A percentile compares a stretch with the other conserved stretches of the same genome.
These are phyloP conservation scores for Larix kaempferi DNA, from an alignment of 75 land plant species.

Conservation along the genomic window DNA sequence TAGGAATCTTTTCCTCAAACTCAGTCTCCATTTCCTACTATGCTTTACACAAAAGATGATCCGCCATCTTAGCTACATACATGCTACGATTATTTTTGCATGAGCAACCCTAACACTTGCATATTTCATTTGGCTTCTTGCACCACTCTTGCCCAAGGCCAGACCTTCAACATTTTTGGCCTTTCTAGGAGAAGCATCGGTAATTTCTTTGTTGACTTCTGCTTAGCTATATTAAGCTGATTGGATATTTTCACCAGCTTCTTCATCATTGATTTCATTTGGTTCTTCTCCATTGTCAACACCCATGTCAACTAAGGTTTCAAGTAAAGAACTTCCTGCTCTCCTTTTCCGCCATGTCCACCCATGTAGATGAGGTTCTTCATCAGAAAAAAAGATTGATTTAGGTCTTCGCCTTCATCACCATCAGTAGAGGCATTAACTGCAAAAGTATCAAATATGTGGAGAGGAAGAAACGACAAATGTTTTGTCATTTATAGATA, in stretches of 20 bases:
- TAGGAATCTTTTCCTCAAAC: slow-evolving; percentile 45
- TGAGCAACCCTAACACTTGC: slow-evolving; percentile 42
- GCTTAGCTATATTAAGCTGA: slow-evolving; percentile 3
- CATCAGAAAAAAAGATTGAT: slow-evolving; percentile 46
- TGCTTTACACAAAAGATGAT: slow-evolving; percentile 38
- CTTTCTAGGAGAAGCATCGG: slow-evolving; percentile 29
- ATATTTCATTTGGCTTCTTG: slow-evolving; percentile 69
- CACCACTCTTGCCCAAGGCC: slow-evolving; percentile 75
- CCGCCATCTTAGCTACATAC: slow-evolving; percentile 54
- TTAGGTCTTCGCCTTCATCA: slow-evolving; percentile 47
- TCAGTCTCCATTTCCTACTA: slow-evolving; percentile 44
- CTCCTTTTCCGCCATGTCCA: slow-evolving; percentile 33
- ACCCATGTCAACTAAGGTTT: slow-evolving; percentile 16
- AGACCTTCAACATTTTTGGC: slow-evolving; percentile 43
- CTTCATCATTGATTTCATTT: slow-evolving; percentile 21
- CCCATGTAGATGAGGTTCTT: slow-evolving; percentile 27
- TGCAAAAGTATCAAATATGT: too few relatives aligned
- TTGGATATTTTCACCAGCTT: slow-evolving; percentile 7
- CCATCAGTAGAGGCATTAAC: too few relatives aligned
- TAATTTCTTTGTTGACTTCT: slow-evolving; percentile 34
- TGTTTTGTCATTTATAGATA: too few relatives aligned
- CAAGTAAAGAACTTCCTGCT: slow-evolving; percentile 16
- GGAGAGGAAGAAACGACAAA: too few relatives aligned
- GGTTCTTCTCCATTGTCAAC: slow-evolving; percentile 37
- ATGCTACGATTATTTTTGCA: slow-evolving; percentile 38